These are phyloP conservation scores for Monosporascus sp. DNA, from an alignment of 2,329 filamentous ascomycete species.

Conservation along the genomic window DNA sequence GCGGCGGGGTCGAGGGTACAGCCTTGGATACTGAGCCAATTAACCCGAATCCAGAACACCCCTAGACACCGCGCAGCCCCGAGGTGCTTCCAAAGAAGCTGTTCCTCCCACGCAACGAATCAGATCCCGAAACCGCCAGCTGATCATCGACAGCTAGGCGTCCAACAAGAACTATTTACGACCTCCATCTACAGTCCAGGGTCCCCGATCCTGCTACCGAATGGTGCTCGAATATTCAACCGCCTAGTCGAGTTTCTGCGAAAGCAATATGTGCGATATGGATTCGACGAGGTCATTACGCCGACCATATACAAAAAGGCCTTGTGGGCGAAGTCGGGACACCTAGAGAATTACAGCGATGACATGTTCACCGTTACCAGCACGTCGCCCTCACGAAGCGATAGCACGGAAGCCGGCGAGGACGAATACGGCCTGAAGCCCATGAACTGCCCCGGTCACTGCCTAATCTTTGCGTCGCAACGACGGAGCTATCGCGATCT, in stretches of 20 bases:
- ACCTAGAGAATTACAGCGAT: slow-evolving; percentile 84
- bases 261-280: slow-evolving; percentile 77
- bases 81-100: slow-evolving; percentile 12
- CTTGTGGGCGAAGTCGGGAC: slow-evolving; percentile 79
- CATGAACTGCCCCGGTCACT: slow-evolving; percentile 98
- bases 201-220: slow-evolving; percentile 78
- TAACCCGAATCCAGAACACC: slow-evolving; percentile 8
- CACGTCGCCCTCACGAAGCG: slow-evolving; percentile 37
- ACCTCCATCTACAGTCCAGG: slow-evolving; percentile 77
- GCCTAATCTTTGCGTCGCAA: slow-evolving; percentile 77
- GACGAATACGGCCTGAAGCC: slow-evolving; percentile 68
- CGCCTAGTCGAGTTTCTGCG: slow-evolving; percentile 76
- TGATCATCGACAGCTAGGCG: slow-evolving; percentile 57
- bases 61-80: neutral
- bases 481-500: slow-evolving; percentile 85
- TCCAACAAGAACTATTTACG: slow-evolving; percentile 71
- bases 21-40: slow-evolving; percentile 10
- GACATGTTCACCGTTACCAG: slow-evolving; percentile 84
- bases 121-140: slow-evolving; percentile 21
- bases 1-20: slow-evolving; percentile 5
- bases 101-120: slow-evolving; percentile 25
- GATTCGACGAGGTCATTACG: slow-evolving; percentile 83
- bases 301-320: slow-evolving; percentile 88
- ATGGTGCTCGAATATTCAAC: slow-evolving; percentile 78
- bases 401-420: slow-evolving; percentile 23